Conservation (phyloP, 139 green algal species). For the Closterium sp. region DNA sequence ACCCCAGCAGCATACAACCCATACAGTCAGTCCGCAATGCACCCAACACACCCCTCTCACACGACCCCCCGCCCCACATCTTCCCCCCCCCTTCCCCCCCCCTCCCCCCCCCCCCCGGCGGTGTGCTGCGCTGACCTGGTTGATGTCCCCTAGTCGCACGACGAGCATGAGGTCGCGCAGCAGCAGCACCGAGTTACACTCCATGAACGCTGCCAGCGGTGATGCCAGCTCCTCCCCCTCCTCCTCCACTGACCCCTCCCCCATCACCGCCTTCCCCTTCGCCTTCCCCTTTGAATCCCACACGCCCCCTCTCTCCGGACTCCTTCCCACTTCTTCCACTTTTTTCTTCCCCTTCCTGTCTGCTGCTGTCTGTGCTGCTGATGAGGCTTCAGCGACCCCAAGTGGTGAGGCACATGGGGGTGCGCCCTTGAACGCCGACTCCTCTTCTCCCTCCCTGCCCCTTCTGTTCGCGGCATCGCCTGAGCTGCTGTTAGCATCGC, state of each 20-base stretch:
- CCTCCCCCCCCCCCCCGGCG: neutral
- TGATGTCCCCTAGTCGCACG: slow-evolving; percentile 46
- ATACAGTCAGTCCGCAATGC: neutral
- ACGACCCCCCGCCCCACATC: too few relatives aligned
- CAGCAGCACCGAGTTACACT: slow-evolving; percentile 38
- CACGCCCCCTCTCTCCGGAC: neutral
- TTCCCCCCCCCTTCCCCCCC: too few relatives aligned
- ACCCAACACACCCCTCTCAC: neutral
- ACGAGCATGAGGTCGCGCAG: slow-evolving; percentile 47
- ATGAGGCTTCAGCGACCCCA: neutral
- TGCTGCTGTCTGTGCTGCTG: neutral
- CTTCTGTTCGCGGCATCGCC: neutral
- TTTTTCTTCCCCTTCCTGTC: slow-evolving; percentile 7
- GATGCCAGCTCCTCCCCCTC: neutral
- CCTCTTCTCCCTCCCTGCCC: neutral
- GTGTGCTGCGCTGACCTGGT: slow-evolving; percentile 25
- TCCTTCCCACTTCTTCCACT: neutral
- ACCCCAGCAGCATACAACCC: neutral
- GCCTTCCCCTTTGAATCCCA: neutral
- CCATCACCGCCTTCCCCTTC: neutral
- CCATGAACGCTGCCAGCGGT: slow-evolving; percentile 35
- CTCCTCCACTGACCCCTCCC: neutral
- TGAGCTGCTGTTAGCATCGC: neutral
- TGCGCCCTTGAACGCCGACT: neutral
- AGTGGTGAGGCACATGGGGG: too few relatives aligned